Base-by-base conservation (phyloP, 345 rosid species). In the Leavenworthia alabamica region DNA sequence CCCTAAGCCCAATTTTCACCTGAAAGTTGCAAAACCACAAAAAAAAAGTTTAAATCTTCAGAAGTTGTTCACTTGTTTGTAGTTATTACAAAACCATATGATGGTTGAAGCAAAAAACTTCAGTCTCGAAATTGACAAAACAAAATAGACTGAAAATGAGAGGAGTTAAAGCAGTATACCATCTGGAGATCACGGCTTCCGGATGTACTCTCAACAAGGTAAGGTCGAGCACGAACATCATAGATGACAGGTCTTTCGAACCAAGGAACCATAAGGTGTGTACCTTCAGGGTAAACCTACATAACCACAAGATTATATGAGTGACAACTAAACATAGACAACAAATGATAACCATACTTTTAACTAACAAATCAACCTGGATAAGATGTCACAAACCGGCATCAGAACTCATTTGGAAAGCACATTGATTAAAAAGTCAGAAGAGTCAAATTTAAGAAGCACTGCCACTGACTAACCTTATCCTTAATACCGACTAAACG, bases 151-250 rank as follows among this genome's bases (percentile, higher is more conserved):
- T 62, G 13, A 61, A 56, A 14, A 48, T 14, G 19, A 23, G 23
- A 28, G 13, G 46, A 44, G 22, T 12, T 50, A 13, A 44, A 56
- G 47, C 8, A 65, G 41, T 5, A 29, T 80, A 88, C 95, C 92
- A 84, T 91, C 79, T 86, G 98, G 22, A 91, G 98, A 78, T 91
- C 98, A 33, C 86, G 92, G 73, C 92, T 91, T 28, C 98, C 98
- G 3, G 95, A 91, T 23, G 88, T 88, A 63, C 91, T 86, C 81
- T 90, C 95, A 24, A 88, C 89, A 41, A 82, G 73, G 73, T 88
- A 82, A 33, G 96, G 89, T 72, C 91, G 81, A 9, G 97, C 96
- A 14, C 94, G 87, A 13, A 90, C 95, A 41, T 91, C 96, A 73
- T 88, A 91, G 51, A 88, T 90, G 61, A 81, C 59, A 2, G 91